These are phyloP conservation scores for Pseudogymnoascus sp. DNA, from an alignment of 2,329 filamentous ascomycete genomes.

Conservation along the genomic window DNA sequence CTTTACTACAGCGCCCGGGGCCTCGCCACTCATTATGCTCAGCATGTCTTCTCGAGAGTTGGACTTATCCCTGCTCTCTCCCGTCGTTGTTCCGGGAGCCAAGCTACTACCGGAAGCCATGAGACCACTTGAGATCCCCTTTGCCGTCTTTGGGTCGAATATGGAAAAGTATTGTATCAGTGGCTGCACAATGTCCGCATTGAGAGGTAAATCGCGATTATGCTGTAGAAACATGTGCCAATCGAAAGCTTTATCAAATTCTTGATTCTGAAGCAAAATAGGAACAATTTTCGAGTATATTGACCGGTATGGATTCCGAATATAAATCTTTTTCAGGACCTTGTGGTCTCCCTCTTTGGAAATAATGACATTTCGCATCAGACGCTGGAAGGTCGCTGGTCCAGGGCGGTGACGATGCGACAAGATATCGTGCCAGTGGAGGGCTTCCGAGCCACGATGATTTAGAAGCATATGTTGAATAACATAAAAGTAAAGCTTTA, in stretches of 20 bases:
- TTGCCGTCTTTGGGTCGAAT: conserved; percentile 27
- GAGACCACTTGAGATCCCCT: conserved; percentile 24
- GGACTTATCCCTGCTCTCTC: conserved; percentile 16
- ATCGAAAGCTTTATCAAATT: conserved; percentile 35
- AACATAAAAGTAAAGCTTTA: conserved; percentile 38
- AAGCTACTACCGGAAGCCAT: conserved; percentile 24
- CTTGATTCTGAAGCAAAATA: conserved; percentile 33
- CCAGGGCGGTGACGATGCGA: conserved; percentile 26
- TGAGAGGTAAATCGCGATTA: conserved; percentile 37
- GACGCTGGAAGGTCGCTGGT: conserved; percentile 33
- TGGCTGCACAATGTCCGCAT: conserved; percentile 33
- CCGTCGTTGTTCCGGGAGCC: conserved; percentile 15
- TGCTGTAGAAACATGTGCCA: conserved; percentile 42
- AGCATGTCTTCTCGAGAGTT: conserved; percentile 22
- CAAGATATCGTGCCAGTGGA: conserved; percentile 27
- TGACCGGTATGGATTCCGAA: conserved; percentile 31
- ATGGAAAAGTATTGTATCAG: conserved; percentile 36
- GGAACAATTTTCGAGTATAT: conserved; percentile 41
- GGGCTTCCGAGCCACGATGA: conserved; percentile 18
- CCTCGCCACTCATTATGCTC: conserved; percentile 1
- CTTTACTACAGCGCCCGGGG: not conserved
- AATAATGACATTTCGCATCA: conserved; percentile 27
- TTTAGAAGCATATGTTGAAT: conserved; percentile 36
- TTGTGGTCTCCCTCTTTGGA: conserved; percentile 25
- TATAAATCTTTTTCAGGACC: conserved; percentile 39